Base-by-base conservation (phyloP, 2,329 filamentous ascomycete genomes). In the Blumeria graminis region DNA sequence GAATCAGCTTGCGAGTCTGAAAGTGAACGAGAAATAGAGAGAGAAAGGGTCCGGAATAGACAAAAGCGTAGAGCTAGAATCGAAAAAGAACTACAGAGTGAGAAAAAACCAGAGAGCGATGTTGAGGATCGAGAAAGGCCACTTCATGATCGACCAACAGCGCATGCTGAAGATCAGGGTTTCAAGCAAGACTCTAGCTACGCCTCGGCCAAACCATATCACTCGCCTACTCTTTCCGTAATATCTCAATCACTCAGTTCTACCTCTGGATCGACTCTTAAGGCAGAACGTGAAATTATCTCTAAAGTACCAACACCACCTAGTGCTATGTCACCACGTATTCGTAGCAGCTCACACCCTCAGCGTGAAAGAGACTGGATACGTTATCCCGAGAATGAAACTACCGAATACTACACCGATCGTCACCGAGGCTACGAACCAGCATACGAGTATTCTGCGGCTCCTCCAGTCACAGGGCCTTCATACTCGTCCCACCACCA, bases 251-350 rank as follows among this genome's bases (percentile, higher is more conserved):
- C 32, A 9, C 41, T 14, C 13, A 48, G 41, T 8, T 35, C 18
- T 36, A 35, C 38, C 16, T 56, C 55, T 28, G 41, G 41, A 8
- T 48, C 41, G 14, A 56, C 41, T 3, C 38, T 48, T 10, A 35
- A 35, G 38, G 55, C 41, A 7, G 41, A 56, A 34, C 55, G 34
- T 11, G 41, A 56, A 48, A 22, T 56, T 16, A 28, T 56, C 16
- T 32, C 32, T 35, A 56, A 34, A 56, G 54, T 48, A 6, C 55
- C 55, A 6, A 56, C 41, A 10, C 55, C 55, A 16, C 55, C 55
- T 36, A 48, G 55, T 38, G 55, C 55, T 14, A 33, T 56, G 28
- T 39, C 52, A 16, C 41, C 22, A 35, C 28, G 28, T 16, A 22
- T n/a, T 22, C 13, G 36, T 14, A 13, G 22, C 9, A n/a, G 41